phyloP scores from a whole-genome alignment of 2,329 filamentous ascomycete genomes.

The Gyromitra esculenta region DNA sequence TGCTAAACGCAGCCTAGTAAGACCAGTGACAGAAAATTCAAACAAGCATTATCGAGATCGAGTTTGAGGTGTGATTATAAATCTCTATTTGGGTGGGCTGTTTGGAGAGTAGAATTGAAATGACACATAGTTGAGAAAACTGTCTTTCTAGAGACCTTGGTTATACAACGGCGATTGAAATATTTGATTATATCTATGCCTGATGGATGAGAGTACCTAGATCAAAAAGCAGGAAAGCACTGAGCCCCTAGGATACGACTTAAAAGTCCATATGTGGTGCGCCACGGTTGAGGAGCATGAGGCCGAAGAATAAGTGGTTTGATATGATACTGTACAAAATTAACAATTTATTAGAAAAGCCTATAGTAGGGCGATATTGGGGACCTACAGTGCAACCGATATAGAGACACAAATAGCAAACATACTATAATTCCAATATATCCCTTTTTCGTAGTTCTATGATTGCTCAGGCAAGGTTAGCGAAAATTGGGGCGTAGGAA shows the following conservation, averaged over 20 bases:
- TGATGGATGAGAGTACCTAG: too few relatives aligned
- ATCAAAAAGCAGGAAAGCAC: not conserved
- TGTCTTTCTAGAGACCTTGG: too few relatives aligned
- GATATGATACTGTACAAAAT: conserved; percentile 21
- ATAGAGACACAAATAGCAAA: conserved; percentile 44
- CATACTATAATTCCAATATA: conserved; percentile 49
- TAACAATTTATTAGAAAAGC: not conserved
- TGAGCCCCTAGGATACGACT: not conserved
- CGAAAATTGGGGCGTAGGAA: not conserved
- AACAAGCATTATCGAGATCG: too few relatives aligned
- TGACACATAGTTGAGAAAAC: too few relatives aligned
- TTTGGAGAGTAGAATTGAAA: too few relatives aligned
- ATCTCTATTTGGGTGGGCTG: too few relatives aligned
- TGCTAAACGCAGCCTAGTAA: too few relatives aligned
- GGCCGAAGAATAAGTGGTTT: conserved; percentile 37
- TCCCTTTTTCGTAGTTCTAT: conserved; percentile 43
- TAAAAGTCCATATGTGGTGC: conserved; percentile 45
- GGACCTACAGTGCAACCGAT: conserved; percentile 28
- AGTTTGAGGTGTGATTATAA: too few relatives aligned
- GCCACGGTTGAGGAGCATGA: conserved; percentile 23
- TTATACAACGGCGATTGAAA: not conserved
- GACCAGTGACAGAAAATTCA: too few relatives aligned
- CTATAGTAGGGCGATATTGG: not conserved
- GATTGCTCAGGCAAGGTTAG: not conserved
- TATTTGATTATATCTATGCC: too few relatives aligned